Conservation (phyloP, 257 asterid species). For the Coffea eugenioides region DNA sequence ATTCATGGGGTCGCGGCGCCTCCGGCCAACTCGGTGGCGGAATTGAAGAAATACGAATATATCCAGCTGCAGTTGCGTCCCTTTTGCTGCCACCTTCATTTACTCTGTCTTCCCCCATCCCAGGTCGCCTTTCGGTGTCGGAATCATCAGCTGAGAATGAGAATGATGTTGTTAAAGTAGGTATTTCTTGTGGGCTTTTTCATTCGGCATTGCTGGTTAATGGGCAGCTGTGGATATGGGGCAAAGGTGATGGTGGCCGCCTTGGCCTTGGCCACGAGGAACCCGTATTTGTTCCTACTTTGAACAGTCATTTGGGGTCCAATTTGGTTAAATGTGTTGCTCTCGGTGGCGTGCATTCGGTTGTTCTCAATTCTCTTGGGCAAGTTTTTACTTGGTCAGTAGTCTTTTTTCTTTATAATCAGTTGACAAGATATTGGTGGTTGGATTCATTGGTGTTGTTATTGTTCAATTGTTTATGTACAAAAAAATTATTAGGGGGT, state of each 20-base stretch:
- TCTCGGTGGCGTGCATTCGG: slow-evolving; percentile 93
- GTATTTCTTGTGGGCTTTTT: slow-evolving; percentile 83
- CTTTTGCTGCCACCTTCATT: slow-evolving; percentile 51
- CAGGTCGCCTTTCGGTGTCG: slow-evolving; percentile 52
- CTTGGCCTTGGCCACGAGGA: slow-evolving; percentile 85
- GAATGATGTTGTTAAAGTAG: slow-evolving; percentile 42
- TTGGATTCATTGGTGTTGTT: not conserved
- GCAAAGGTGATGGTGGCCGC: slow-evolving; percentile 98
- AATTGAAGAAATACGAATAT: slow-evolving; percentile 68
- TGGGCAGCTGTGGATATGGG: slow-evolving; percentile 84
- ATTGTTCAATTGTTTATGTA: not conserved
- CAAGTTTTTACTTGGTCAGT: slow-evolving; percentile 90
- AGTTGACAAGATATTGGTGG: not conserved
- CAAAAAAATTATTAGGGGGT: not conserved
- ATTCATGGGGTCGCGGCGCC: slow-evolving; percentile 98
- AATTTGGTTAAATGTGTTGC: slow-evolving; percentile 43
- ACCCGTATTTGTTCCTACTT: slow-evolving; percentile 66
- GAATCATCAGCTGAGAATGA: slow-evolving; percentile 3
- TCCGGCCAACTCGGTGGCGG: slow-evolving; percentile 97
- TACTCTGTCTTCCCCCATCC: slow-evolving; percentile 50
- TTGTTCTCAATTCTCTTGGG: slow-evolving; percentile 70
- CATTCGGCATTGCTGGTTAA: slow-evolving; percentile 82
- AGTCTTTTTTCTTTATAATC: not conserved
- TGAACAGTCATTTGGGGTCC: slow-evolving; percentile 47
- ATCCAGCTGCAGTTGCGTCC: slow-evolving; percentile 68